Evolutionary conservation across 495 filamentous ascomycete genomes (phyloP), one percentile per base, ranked within the genome.

Genomic region (Aspergillus avenaceus): DNA sequence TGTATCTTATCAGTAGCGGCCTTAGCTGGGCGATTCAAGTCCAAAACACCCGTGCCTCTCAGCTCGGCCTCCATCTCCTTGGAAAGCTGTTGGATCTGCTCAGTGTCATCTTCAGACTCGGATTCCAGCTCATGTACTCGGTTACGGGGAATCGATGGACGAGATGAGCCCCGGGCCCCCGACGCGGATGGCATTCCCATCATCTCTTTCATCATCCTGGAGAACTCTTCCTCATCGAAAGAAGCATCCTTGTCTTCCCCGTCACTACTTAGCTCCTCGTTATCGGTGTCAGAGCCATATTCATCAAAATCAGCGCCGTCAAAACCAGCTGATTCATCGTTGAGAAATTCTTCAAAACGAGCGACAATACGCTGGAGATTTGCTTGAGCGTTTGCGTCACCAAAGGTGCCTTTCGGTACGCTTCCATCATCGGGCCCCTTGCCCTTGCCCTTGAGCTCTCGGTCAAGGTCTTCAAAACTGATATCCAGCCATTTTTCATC

Each of bases 401-500:
- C 90, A 69, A 96, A 95, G 1, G 72, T 72, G 24, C 65, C 72
- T 16, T 50, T 47, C 26, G 58, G 34, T 6, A 24, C 22, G n/a
- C 45, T 45, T 4, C 55, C 50, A 13, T 61, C 58, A 48, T 70
- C 49, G 37, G 66, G 57, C 21, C 44, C 61, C 47, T 73, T 74
- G 22, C 59, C 61, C 28, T 62, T 69, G 0, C 85, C 85, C 49
- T 79, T 73, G 3, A 98, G 72, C 64, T 96, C 89, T 34, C 76
- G 70, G 57, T 97, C 92, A 49, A 98, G 87, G 44, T 95, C 90
- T 21, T 85, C 76, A 59, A 88, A 97, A 55, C 90, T 84, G 46
- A 98, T 91, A 61, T 97, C 86, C 50, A 98, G 71, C 93, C 93
- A 98, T n/a, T 76, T 75, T 52, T 97, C 95, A 55, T 87, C 79